Base-by-base conservation (phyloP, 805 yeast genomes). In the Lipomyces mesembrius region DNA sequence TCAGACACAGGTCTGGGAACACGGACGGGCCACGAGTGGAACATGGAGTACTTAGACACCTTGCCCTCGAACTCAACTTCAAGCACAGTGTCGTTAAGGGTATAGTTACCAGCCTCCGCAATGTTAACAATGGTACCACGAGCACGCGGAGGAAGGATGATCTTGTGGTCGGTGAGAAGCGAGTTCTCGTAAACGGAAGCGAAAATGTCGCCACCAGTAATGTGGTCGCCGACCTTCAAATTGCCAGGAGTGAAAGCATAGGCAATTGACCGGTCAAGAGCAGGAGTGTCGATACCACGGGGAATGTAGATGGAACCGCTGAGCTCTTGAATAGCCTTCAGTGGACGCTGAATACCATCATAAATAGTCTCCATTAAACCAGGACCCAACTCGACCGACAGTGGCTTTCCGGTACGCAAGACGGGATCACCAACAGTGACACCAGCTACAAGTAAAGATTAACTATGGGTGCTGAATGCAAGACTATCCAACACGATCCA, bases 21-120 rank as follows among this genome's bases (percentile, higher is more conserved):
- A 85, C 99, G 92, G 70, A 95, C 99, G 49, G 99, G 99, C 99
- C 99, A 95, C 35, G 97, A 88, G 81, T 95, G 99, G 89, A 87
- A 92, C 97, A 95, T 92, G 56, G 96, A 84, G 83, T 91, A 94
- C 60, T 85, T 83, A 73, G 84, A 85, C 73, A 85, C 90, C 76
- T 87, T 85, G 73, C 98, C 98, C 70, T 92, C 94, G 75, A 93
- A 95, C 81, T 95, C 99, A 68, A 95, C 91, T 82, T 95, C 99
- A 74, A 95, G 81, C 63, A 95, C 83, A 60, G 92, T 87, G 75
- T 93, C 97, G 73, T 91, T 97, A 65, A 95, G 92, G 56, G 88
- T 87, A 82, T 95, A 95, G 66, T 93, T 87, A 73, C 99, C 99
- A 63, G 92, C 85, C 75, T 85, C 88, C 61, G 98, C 97, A 75